Base-by-base conservation (phyloP, 306 rosid genomes). In the Boehmeria nivea region DNA sequence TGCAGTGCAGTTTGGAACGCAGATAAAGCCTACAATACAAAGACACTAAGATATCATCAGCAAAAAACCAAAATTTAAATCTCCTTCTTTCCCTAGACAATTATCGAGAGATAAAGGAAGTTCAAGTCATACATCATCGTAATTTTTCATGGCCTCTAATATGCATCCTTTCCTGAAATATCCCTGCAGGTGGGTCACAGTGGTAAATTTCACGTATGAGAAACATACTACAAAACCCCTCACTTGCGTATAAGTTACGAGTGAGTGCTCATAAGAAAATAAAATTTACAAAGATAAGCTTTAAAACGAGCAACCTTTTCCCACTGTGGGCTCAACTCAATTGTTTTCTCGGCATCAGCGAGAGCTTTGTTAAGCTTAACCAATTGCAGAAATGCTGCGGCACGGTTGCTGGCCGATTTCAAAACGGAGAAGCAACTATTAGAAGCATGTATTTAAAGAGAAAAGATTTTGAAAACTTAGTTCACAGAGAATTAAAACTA, bases 101-200 rank as follows among this genome's bases (percentile, higher is more conserved):
- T 44, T 67, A 67, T 50, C 27, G 40, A 14, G 49, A 60, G 42
- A 67, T 54, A 51, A 49, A 60, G 44, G 56, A 45, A 58, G 57
- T 45, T 48, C 20, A 15, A 33, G 38, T 59, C 76, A 43, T 72
- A 88, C 99, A 67, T 93, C 86, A 23, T 93, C 96, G 40, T 85
- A 93, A 66, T 81, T 82, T 58, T 88, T 88, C 99, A 88, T 73
- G 60, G 88, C 95, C 75, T 93, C 99, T 66, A 93, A 73, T 69
- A 93, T 66, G 83, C 99, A 83, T 65, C 96, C 96, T 77, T 88
- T 93, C 79, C 99, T 80, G 83, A 88, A 93, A 74, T 93, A 62
- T 56, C 96, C 96, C 99, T 93, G 83, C 24, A 72, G 72, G 38
- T 66, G 46, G 66, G 71, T 75, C 76, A 67, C 68, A 70, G 54